Evolutionary conservation across 2,329 filamentous ascomycete genomes (phyloP), one percentile per base, ranked within the genome.

Genomic region (Sclerotinia sclerotiorum): DNA sequence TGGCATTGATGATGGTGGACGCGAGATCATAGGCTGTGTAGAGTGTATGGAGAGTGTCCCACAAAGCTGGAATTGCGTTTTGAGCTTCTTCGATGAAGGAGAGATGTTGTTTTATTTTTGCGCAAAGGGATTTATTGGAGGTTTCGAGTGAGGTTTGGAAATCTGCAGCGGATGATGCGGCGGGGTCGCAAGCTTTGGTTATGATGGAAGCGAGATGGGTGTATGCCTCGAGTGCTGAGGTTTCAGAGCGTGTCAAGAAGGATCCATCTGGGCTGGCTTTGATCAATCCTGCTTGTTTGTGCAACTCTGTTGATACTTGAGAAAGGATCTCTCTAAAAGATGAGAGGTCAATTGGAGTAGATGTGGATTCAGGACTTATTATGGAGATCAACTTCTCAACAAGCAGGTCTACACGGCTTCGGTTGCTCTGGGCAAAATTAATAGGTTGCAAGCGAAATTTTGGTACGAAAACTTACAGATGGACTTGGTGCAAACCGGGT

Each of bases 21-120:
- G 72, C 72, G 44, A 75, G 63, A 39, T 77, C 75, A 68, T 77
- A 72, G 2, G 72, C 72, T 0, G 70, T 72, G 57, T 78, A 78
- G 3, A 78, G 65, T 10, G 70, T 69, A 70, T 78, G 73, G 1
- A 79, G 63, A 2, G 72, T 44, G 17, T 46, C 32, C 29, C 65
- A 69, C 27, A 48, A 54, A 19, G 64, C 64, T 29, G 55, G 68
- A 17, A 46, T 56, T 39, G 44, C 44, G n/a, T 63, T 24, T 17
- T 24, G 57, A 21, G 5, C 8, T 15, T 27, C 48, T 3, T 68
- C 62, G 15, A 74, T 27, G 4, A 66, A 39, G 21, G 35, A 54
- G 3, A 66, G 24, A 11, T 68, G 63, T 10, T 71, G 63, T 27
- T 73, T 70, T 5, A 77, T 49, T 49, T 42, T 61, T 5, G 71